Evolutionary conservation across 768 basidiomycete genomes (phyloP).

Genomic region (Suillus americanus): DNA sequence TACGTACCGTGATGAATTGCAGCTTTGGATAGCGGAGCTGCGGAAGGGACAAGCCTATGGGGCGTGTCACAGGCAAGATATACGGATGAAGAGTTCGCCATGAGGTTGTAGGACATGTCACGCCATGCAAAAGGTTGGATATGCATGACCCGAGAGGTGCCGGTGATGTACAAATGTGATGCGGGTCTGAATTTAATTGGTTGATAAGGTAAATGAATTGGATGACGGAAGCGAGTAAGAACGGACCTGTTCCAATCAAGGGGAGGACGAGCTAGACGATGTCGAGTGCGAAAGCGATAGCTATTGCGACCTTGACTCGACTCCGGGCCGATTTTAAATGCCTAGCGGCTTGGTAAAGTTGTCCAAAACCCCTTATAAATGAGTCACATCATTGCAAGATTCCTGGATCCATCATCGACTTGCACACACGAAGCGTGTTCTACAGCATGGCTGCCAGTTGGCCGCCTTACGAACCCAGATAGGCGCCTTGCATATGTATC

Average conservation of each 20-base stretch:
- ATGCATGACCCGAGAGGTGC: conserved; percentile 30
- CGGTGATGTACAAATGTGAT: conserved; percentile 19
- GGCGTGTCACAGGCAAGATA: conserved; percentile 69
- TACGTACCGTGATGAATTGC: conserved; percentile 55
- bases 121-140: conserved; percentile 45
- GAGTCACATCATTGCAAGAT: too few species aligned
- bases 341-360: too few species aligned
- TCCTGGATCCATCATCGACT: too few species aligned
- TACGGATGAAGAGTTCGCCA: conserved; percentile 68
- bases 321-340: too few species aligned
- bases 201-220: conserved; percentile 3
- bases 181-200: conserved; percentile 15
- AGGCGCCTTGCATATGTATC: too few species aligned
- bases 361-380: too few species aligned
- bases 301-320: conserved; percentile 55
- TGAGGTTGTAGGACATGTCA: conserved; percentile 55
- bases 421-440: too few species aligned
- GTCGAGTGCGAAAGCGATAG: conserved; percentile 58
- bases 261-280: conserved; percentile 50
- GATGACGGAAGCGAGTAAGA: conserved; percentile 14
- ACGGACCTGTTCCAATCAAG: conserved; percentile 36
- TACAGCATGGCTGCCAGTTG: too few species aligned
- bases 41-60: conserved; percentile 88
- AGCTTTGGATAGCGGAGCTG: conserved; percentile 54
- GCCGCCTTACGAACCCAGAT: too few species aligned